Base-by-base conservation (phyloP, 2,329 filamentous ascomycete species). In the Achaetomium macrosporum region DNA sequence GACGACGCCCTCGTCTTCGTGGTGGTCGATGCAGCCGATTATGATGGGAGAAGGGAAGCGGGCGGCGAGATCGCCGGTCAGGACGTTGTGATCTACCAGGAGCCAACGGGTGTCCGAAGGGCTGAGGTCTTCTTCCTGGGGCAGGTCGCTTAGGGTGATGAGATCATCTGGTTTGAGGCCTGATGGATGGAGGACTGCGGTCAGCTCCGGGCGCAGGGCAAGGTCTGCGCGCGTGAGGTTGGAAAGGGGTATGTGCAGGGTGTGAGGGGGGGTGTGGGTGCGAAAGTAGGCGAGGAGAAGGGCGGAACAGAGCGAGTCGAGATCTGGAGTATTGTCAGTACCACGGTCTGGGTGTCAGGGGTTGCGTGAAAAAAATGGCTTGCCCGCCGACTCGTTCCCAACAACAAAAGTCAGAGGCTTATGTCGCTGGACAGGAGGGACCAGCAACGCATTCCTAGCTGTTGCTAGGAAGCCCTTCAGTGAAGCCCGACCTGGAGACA, bases 241-340 rank as follows among this genome's bases (percentile, higher is more conserved):
- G 54, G 84, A 81, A 42, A 95, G 71, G 15, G 88, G 88, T 43
- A 92, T 81, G 64, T 88, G 84, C 35, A 87, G 71, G 19, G 66
- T 69, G 46, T 68, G 70, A 12, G 73, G 74, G 4, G 78, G 71
- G 5, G 76, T 66, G 64, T 83, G 77, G 33, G 82, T 85, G 58
- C 82, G 81, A 36, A 92, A 73, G 68, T 91, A 93, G 52, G 88
- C 86, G 55, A 86, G 82, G 25, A 91, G 69, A 16, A 93, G 70
- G 25, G 88, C 81, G 29, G 82, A 85, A 67, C 85, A 88, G 60
- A 93, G 78, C 1, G 88, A 91, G 70, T 93, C 88, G 50, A 93
- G 83, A 61, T 93, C 88, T 87, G 45, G 3, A 3, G 11, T 4
- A 6, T 29, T 11, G 20, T 35, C 39, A 53, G 35, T 30, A 12